Base-by-base conservation (phyloP, 495 filamentous ascomycete species). In the Aspergillus haitiensis region DNA sequence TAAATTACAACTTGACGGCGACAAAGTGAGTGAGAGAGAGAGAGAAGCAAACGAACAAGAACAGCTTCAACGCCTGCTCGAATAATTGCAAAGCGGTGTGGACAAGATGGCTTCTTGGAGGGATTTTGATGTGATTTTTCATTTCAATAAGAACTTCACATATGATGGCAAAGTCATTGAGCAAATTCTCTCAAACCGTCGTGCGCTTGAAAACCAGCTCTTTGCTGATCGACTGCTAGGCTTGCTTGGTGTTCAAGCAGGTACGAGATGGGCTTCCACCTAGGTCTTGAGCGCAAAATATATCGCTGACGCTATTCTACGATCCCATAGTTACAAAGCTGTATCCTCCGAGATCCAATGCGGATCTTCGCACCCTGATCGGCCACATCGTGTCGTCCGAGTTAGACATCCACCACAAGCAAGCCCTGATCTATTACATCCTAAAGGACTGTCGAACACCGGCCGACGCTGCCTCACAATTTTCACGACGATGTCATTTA, bases 341-440 rank as follows among this genome's bases (percentile, higher is more conserved):
- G 40, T 94, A 93, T 69, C 90, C 90, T 15, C 89, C 90, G 0
- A 84, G 81, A 63, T 80, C 81, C 36, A 86, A 85, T 61, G 71
- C 72, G 48, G 83, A 85, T 57, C 79, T 93, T 33, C 82, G 82
- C 64, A 79, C 78, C 35, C 81, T 93, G 1, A 82, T 91, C 69
- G 70, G 80, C 32, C 80, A 83, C 37, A 87, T 94, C 56, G 79
- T 84, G 59, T 78, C 74, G 45, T 80, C 78, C 18, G 78, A 75
- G 39, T 78, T 85, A 51, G 81, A 87, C 27, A 75, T 84, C 46
- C 86, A 89, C 71, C 84, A 90, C 68, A 90, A 92, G 70, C 84
- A 90, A 64, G 88, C 88, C 10, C 78, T 92, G 47, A 75, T 94
- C 55, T 93, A 87, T 74, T 94, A 94, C 73, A 74, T 94, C 56